Evolutionary conservation across 352 stramenopile species (phyloP), one percentile per base, ranked within the genome.

Genomic region (Phytophthora kernoviae): DNA sequence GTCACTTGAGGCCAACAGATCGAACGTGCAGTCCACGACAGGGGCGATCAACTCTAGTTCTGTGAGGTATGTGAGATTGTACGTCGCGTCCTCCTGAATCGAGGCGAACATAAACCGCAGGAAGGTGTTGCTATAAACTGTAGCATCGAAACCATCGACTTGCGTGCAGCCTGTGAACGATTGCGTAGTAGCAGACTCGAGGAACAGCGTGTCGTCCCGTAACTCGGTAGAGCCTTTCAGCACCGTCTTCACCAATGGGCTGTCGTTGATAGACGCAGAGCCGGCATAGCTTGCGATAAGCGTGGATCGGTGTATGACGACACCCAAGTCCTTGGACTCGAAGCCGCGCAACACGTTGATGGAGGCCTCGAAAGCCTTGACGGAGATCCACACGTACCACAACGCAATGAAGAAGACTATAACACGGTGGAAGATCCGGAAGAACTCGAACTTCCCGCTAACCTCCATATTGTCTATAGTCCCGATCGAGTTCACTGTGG

Each of bases 191-290:
- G 37, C 21, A 8, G 26, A 56, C 42, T 75, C 46, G 22, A 79
- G 44, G 40, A 57, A 84, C 11, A 81, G 12, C 32, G 70, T 70
- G 33, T 63, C 67, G 14, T 61, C 54, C 0, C 65, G 59, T 9
- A 45, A 50, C 4, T 49, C 37, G 4, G 68, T 79, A n/a, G 36
- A 50, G 18, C 61, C 53, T 18, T 32, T 20, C 9, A 69, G 41
- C 3, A 68, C 21, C 9, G 62, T 24, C 24, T 65, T 33, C 11
- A 81, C 34, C 9, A 80, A 40, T 9, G 46, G 53, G 15, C 63
- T 73, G 1, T 76, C 55, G 4, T 59, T 42, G 30, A 77, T 56
- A 0, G 40, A 59, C 30, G 10, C 26, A 11, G n/a, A 47, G 1
- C 67, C 67, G 5, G 57, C 40, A 33, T 65, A 75, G 4, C 39